phyloP scores from a whole-genome alignment of 441 rosid genomes.

The Euphorbia celastroides region DNA sequence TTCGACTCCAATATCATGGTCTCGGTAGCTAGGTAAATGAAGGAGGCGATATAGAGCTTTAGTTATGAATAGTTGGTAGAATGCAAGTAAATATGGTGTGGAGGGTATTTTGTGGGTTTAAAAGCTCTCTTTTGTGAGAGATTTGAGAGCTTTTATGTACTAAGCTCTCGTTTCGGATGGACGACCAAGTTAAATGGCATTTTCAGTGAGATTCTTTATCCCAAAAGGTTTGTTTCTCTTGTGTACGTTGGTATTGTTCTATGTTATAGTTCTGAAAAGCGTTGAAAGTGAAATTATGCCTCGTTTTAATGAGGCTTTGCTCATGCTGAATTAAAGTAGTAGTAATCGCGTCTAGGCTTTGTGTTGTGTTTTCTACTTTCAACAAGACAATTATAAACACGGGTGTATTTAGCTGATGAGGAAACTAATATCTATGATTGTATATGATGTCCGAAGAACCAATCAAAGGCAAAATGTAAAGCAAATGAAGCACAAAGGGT shows the following conservation, averaged over 20 bases:
- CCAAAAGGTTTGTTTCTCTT: background rate
- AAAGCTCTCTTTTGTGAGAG: background rate
- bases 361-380: no score
- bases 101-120: background rate
- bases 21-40: slow-evolving; percentile 17
- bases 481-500: no score
- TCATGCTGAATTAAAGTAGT: no score
- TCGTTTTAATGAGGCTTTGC: no score
- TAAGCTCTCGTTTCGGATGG: background rate
- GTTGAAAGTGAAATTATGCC: no score
- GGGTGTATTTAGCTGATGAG: no score
- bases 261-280: no score
- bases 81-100: background rate
- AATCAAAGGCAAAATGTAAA: no score
- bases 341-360: no score
- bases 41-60: background rate
- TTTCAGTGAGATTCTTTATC: background rate
- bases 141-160: background rate
- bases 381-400: no score
- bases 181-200: background rate
- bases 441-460: no score
- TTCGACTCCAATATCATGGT: slow-evolving; percentile 54
- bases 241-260: background rate
- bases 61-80: background rate
- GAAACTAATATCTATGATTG: no score